phyloP scores from a whole-genome alignment of 208 protist species.

The Lotmaria passim region DNA sequence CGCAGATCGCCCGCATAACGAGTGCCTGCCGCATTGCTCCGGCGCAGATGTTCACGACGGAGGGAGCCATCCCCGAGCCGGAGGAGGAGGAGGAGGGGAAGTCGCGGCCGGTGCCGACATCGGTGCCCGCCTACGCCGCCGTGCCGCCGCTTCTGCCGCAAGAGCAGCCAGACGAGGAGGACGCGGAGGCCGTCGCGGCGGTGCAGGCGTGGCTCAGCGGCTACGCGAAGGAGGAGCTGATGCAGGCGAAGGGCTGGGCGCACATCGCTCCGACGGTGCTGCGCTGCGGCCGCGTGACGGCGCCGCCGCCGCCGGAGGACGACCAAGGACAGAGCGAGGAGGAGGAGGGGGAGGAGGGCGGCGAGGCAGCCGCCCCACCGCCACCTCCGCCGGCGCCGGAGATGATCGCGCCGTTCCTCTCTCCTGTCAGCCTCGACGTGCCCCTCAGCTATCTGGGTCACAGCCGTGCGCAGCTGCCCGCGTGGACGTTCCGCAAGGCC shows the following conservation, averaged over 20 bases:
- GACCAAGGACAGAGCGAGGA: slow-evolving; percentile 21
- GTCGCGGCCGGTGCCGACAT: slow-evolving; percentile 49
- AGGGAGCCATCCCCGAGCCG: slow-evolving; percentile 83
- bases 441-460: slow-evolving; percentile 74
- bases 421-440: slow-evolving; percentile 73
- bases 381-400: slow-evolving; percentile 52
- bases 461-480: slow-evolving; percentile 70
- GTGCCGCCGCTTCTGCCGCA: slow-evolving; percentile 85
- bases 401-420: slow-evolving; percentile 88
- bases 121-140: slow-evolving; percentile 77
- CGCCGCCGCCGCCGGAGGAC: slow-evolving; percentile 37
- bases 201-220: slow-evolving; percentile 81
- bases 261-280: slow-evolving; percentile 89
- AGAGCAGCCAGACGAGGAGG: slow-evolving; percentile 85
- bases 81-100: slow-evolving; percentile 86
- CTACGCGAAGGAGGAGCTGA: slow-evolving; percentile 86
- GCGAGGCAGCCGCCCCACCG: slow-evolving; percentile 14
- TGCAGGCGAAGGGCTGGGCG: slow-evolving; percentile 90
- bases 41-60: slow-evolving; percentile 76
- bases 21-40: slow-evolving; percentile 89
- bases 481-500: slow-evolving; percentile 90
- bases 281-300: slow-evolving; percentile 61
- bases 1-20: slow-evolving; percentile 96
- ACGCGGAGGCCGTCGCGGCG: slow-evolving; percentile 58
- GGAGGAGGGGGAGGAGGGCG: slow-evolving; percentile 25